Percentiles rank a stretch among this genome's conserved stretches.
Evolutionary conservation across 169 alveolate genomes (phyloP).

Genomic region (Plasmodium cynomolgi): DNA sequence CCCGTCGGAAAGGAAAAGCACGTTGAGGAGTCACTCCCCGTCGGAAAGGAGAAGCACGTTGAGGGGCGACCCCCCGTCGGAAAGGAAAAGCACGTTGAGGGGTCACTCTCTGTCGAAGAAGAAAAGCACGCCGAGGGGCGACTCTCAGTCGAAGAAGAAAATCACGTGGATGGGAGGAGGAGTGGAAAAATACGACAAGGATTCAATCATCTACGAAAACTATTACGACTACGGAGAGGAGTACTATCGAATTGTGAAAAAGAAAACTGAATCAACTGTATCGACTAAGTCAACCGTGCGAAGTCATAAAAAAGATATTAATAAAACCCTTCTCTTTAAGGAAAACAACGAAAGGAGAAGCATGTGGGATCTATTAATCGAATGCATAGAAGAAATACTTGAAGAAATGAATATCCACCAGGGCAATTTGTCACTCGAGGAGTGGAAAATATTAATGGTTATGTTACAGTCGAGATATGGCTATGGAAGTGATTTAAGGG

Average conservation of each 20-base stretch:
- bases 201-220: slow-evolving; percentile 10
- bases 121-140: not conserved
- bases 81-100: no score
- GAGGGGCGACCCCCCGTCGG: no score
- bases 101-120: no score
- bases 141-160: not conserved
- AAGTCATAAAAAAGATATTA: slow-evolving; percentile 1
- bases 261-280: not conserved
- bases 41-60: no score
- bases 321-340: slow-evolving; percentile 29
- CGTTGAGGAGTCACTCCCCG: no score
- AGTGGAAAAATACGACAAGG: not conserved
- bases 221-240: slow-evolving; percentile 49
- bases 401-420: slow-evolving; percentile 67
- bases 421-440: slow-evolving; percentile 50
- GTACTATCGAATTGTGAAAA: slow-evolving; percentile 52
- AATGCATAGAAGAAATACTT: slow-evolving; percentile 77
- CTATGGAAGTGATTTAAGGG: slow-evolving; percentile 71
- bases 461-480: slow-evolving; percentile 73
- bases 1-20: no score
- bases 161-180: not conserved
- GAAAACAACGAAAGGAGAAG: slow-evolving; percentile 73
- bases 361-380: slow-evolving; percentile 84
- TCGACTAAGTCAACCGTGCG: not conserved
- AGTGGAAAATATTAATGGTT: slow-evolving; percentile 75